Conservation (phyloP, 164 flowering plant species). For the Magnolia officinalis region DNA sequence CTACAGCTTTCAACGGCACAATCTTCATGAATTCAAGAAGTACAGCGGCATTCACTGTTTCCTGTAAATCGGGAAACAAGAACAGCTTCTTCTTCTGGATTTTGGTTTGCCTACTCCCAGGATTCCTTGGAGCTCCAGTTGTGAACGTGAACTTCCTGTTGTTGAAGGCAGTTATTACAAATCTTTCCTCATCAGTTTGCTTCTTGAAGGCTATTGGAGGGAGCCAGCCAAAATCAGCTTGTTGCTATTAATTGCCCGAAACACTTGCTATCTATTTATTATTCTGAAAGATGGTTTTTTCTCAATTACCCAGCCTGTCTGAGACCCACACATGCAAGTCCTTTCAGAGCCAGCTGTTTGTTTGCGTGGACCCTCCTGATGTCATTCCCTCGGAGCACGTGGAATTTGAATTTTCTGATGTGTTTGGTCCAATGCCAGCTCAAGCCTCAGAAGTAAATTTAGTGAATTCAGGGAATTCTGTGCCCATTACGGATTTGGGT, state of each 20-base stretch:
- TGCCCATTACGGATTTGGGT: conserved; percentile 18
- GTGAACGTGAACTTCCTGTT: conserved; percentile 45
- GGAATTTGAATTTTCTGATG: conserved; percentile 83
- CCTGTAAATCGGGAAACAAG: conserved; percentile 85
- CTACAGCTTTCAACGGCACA: conserved; percentile 46
- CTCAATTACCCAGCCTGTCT: conserved; percentile 37
- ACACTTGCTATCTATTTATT: neutral
- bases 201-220: conserved; percentile 17
- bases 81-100: conserved; percentile 62
- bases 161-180: conserved; percentile 58
- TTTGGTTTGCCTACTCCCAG: conserved; percentile 59
- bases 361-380: conserved; percentile 37
- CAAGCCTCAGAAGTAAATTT: conserved; percentile 32
- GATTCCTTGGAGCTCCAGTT: conserved; percentile 52
- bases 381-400: conserved; percentile 29
- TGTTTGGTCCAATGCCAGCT: conserved; percentile 69
- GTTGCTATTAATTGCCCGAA: conserved; percentile 3
- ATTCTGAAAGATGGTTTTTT: conserved; percentile 54
- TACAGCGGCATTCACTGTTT: conserved; percentile 61
- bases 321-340: conserved; percentile 24
- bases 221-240: conserved; percentile 18
- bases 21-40: conserved; percentile 81
- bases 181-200: conserved; percentile 35
- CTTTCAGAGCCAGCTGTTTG: conserved; percentile 29
- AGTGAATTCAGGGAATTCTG: conserved; percentile 20